Conservation (phyloP, 768 basidiomycete genomes). For the Zangia roseola region DNA sequence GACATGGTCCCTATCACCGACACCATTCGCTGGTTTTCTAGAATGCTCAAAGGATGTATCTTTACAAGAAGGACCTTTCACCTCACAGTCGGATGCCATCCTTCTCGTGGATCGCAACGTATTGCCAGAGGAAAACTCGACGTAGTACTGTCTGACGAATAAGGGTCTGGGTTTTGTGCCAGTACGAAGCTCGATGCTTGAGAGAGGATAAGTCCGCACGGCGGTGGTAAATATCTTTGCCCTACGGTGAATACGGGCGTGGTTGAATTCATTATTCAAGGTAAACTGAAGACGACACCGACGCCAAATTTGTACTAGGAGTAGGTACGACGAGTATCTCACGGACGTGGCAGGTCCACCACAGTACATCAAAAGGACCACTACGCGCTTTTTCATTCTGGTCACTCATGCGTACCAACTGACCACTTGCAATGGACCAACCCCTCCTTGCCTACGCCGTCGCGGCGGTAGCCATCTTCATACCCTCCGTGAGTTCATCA, state of each 20-base stretch:
- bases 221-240: too few species aligned
- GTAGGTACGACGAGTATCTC: too few species aligned
- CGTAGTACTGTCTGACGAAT: neutral
- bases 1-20: neutral
- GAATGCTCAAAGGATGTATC: too few species aligned
- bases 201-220: too few species aligned
- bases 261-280: too few species aligned
- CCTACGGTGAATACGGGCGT: too few species aligned
- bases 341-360: neutral
- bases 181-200: too few species aligned
- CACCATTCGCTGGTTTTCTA: neutral
- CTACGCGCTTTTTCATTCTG: neutral
- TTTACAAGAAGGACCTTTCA: neutral
- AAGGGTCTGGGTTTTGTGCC: too few species aligned
- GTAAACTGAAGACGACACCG: too few species aligned
- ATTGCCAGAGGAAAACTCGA: neutral
- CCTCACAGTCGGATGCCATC: neutral
- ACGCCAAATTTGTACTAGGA: too few species aligned
- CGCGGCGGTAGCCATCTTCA: conserved; percentile 19
- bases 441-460: conserved; percentile 20
- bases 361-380: neutral
- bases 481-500: conserved; percentile 29
- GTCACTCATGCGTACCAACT: conserved; percentile 9
- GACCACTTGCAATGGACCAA: conserved; percentile 24
- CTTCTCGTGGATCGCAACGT: neutral